Evolutionary conservation across 257 asterid genomes (phyloP).

Genomic region (Anisodus acutangulus): DNA sequence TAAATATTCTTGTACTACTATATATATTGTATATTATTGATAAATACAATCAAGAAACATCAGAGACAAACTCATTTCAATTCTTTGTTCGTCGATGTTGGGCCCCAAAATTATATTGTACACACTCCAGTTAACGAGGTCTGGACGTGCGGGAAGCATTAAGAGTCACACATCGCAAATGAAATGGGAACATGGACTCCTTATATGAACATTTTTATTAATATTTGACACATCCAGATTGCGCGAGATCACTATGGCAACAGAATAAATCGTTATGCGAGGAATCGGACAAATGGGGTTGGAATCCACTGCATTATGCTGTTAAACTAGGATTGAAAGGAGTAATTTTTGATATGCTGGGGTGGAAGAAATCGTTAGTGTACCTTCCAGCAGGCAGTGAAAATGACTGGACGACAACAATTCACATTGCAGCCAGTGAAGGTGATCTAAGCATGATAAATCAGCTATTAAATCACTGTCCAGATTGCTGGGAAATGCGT

Average conservation of each 20-base stretch:
- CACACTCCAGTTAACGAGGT: too few species aligned
- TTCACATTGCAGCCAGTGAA: slow-evolving; percentile 7
- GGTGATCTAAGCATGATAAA: not conserved
- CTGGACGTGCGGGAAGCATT: too few species aligned
- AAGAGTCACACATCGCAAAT: too few species aligned
- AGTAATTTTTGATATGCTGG: slow-evolving; percentile 5
- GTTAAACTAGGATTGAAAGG: not conserved
- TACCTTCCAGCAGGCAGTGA: slow-evolving; percentile 4
- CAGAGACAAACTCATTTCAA: too few species aligned
- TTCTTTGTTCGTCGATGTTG: too few species aligned
- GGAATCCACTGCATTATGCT: slow-evolving; percentile 35
- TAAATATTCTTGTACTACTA: too few species aligned
- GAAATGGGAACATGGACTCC: too few species aligned
- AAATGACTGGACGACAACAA: slow-evolving; percentile 1
- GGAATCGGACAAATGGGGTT: slow-evolving; percentile 23
- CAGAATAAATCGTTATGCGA: not conserved
- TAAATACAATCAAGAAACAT: too few species aligned
- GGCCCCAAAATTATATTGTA: too few species aligned
- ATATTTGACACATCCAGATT: not conserved
- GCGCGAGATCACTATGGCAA: not conserved
- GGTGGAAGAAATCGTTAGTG: not conserved
- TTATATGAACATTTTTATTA: too few species aligned
- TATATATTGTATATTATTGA: too few species aligned
- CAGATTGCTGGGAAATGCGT: slow-evolving; percentile 31
- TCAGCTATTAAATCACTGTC: slow-evolving; percentile 7